These are phyloP conservation scores for Ciborinia camelliae DNA, from an alignment of 2,329 filamentous ascomycete species.

Conservation along the genomic window DNA sequence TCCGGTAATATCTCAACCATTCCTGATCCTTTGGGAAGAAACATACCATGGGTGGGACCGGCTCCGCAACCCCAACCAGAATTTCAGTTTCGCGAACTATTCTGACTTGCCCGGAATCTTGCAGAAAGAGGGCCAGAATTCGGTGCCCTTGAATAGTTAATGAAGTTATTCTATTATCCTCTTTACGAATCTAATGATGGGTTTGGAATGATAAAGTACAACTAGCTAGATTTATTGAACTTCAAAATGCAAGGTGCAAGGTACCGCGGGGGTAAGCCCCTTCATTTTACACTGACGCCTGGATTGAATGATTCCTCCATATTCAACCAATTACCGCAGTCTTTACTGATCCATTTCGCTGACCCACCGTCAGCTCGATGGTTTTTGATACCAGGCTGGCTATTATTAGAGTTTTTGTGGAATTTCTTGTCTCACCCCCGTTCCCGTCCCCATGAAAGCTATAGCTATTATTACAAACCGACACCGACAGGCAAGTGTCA, in stretches of 20 bases:
- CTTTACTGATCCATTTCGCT: background rate
- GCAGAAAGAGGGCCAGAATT: background rate
- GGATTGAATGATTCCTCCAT: background rate
- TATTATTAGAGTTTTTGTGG: no score
- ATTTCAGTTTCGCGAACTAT: background rate
- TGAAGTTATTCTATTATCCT: background rate
- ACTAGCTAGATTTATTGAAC: no score
- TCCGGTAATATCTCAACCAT: conserved; percentile 6
- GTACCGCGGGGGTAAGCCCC: background rate
- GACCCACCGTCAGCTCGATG: background rate
- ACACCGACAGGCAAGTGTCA: background rate
- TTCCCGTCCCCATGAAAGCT: background rate
- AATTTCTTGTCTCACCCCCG: background rate
- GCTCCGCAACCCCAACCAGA: background rate
- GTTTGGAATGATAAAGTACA: background rate
- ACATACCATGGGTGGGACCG: background rate
- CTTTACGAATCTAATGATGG: no score
- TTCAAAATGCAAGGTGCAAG: background rate
- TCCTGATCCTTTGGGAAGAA: background rate
- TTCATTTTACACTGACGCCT: no score
- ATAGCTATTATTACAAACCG: no score
- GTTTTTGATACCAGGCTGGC: no score
- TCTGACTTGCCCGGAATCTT: background rate
- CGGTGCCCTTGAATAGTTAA: background rate
- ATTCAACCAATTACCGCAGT: background rate